Evolutionary conservation across 2,329 filamentous ascomycete genomes (phyloP), one percentile per base, ranked within the genome.

Genomic region (Herpotrichia juniperi): DNA sequence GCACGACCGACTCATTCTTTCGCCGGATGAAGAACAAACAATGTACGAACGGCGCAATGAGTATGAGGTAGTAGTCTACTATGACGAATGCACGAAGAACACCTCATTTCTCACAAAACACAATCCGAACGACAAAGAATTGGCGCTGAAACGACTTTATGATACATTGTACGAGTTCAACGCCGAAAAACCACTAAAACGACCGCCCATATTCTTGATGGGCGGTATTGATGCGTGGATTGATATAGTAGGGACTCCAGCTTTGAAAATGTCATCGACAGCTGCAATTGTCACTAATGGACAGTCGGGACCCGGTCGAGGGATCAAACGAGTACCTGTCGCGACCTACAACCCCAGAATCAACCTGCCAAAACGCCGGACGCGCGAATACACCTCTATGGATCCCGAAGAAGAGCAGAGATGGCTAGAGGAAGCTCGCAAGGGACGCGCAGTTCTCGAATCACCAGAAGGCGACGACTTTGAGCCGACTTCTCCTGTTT

Each of bases 161-260:
- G 87, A 91, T 56, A 92, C 93, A 0, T 78, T 99, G 3, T 86
- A 87, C 46, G 87, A 94, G 51, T 96, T 93, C 73, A 96, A 93
- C 60, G 89, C 88, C 51, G 86, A 87, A 14, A 90, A 89, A 60
- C 87, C 88, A 9, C 76, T 96, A 26, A 88, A 85, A 51, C 81
- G 86, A 22, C 81, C 83, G 2, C 93, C 93, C 0, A 89, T 91
- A 49, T 79, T 99, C 26, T 78, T 99, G 1, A 79, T 83, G 46
- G 94, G 94, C 16, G 94, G 94, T 0, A 73, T 99, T 10, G 86
- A 93, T 61, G 90, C 91, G 4, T 99, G 94, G 94, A 77, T 86
- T 16, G 88, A 94, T 63, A 75, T 94, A n/a, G 81, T 96, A 63
- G 93, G 94, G 2, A 76, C 79, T 11, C 82, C 86, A 47, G 87